Evolutionary conservation across 805 yeast species (phyloP), one percentile per base, ranked within the genome.

Genomic region (Lipomyces yamadae): DNA sequence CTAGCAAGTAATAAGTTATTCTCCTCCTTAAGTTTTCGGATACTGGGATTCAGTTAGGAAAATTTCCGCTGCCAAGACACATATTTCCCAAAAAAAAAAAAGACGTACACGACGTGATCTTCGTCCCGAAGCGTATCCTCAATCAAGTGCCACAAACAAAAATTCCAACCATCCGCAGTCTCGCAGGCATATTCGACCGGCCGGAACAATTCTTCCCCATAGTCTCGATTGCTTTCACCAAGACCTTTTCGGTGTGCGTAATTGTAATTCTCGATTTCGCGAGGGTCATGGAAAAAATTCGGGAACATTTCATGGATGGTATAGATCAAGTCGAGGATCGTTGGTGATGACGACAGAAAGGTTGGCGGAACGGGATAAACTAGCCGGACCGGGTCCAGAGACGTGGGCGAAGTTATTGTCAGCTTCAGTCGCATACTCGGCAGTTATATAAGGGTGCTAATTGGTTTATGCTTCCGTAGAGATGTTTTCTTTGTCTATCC

Each of bases 281-380:
- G 29, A 18, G 24, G 15, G 7, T 42, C 37, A 55, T 60, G 39
- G 50, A 67, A 67, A 32, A 61, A 45, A n/a, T 61, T 30, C 1
- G 62, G 61, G 29, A 63, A 65, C 24, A n/a, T 56, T 13, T 55
- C 50, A 39, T 57, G 58, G 54, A 67, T 65, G 34, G 58, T 18
- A 29, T 62, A 39, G 37, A 65, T 48, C 7, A 67, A 48, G 48
- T 65, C 63, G n/a, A 30, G 32, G 33, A 65, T 32, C 15, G 63
- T n/a, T 3, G 62, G 63, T 18, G 33, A n/a, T 6, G 33, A 18
- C 29, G 30, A 18, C 13, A 60, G 32, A n/a, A 60, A 18, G 10
- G 62, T 5, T 10, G 56, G 15, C 10, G 65, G 42, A 3, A 62
- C 29, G 7, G 65, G 65, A 56, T 64, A 62, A 11, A 62, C 18